These are phyloP conservation scores for Alternaria infectoria DNA, from an alignment of 2,329 filamentous ascomycete species.

Conservation along the genomic window DNA sequence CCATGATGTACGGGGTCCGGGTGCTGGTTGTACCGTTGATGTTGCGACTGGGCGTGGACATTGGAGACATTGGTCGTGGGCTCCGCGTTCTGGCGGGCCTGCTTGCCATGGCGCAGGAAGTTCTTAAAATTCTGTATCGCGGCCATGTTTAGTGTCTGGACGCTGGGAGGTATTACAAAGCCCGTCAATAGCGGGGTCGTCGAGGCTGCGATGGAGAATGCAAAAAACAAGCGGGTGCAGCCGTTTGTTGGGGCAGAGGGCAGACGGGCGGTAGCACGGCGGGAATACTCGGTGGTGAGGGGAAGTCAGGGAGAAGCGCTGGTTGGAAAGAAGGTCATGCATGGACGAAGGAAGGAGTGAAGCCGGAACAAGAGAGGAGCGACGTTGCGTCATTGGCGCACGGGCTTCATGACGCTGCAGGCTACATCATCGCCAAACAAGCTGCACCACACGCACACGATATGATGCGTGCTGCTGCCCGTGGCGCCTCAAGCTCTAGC, in stretches of 20 bases:
- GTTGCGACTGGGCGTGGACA: constrained; percentile 65
- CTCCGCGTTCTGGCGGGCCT: constrained; percentile 75
- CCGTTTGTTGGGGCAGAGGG: constrained; percentile 19
- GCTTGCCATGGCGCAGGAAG: constrained; percentile 97
- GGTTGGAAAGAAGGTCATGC: constrained; percentile 32
- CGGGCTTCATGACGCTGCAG: constrained; percentile 31
- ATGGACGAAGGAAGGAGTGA: constrained; percentile 18
- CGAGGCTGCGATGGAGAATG: constrained; percentile 14
- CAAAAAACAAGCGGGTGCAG: constrained; percentile 20
- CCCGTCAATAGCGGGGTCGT: constrained; percentile 25
- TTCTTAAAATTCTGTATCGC: constrained; percentile 96
- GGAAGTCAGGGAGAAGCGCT: constrained; percentile 17
- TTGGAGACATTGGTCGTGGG: constrained; percentile 68
- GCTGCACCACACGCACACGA: constrained; percentile 17
- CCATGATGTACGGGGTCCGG: constrained; percentile 61
- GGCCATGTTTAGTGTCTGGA: constrained; percentile 57
- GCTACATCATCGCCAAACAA: constrained; percentile 33
- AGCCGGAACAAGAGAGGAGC: constrained; percentile 33
- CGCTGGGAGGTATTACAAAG: constrained; percentile 14
- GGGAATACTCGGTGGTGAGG: constrained; percentile 11
- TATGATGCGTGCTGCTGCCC: constrained; percentile 9
- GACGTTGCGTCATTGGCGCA: constrained; percentile 14
- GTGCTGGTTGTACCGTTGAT: constrained; percentile 59
- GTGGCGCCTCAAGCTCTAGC: neutral
- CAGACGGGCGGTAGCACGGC: constrained; percentile 19